Percentiles rank a stretch among this genome's conserved stretches.
phyloP scores from a whole-genome alignment of 1,284 basidiomycete genomes.

The Pyrrhoderma lamaoense region DNA sequence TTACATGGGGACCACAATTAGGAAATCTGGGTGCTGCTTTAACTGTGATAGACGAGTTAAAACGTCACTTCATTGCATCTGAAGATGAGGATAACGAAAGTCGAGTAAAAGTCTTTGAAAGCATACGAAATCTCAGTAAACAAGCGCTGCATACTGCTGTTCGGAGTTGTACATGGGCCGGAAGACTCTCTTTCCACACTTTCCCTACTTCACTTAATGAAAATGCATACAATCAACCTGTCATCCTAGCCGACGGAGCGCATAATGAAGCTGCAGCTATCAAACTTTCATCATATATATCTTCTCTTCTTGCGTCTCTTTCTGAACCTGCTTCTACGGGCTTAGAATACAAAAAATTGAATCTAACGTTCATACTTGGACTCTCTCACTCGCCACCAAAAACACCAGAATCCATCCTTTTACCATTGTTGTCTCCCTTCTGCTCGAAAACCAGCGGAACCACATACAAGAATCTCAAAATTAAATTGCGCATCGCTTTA shows the following conservation, averaged over 20 bases:
- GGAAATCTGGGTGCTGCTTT: constrained; percentile 73
- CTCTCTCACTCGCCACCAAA: constrained; percentile 82
- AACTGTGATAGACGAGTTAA: constrained; percentile 43
- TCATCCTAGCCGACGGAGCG: constrained; percentile 85
- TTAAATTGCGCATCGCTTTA: constrained; percentile 39
- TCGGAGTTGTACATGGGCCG: constrained; percentile 71
- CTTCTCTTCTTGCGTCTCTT: constrained; percentile 32
- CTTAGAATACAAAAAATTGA: constrained; percentile 23
- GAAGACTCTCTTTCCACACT: constrained; percentile 70
- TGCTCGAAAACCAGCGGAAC: constrained; percentile 25
- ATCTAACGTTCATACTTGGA: constrained; percentile 63
- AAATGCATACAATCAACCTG: constrained; percentile 23
- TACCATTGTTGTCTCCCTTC: constrained; percentile 35
- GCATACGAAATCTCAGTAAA: constrained; percentile 22
- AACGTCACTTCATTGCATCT: constrained; percentile 16
- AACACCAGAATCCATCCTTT: constrained; percentile 62
- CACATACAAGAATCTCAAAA: background rate
- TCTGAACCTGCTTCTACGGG: constrained; percentile 16
- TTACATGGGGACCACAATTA: constrained; percentile 76
- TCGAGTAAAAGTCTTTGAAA: constrained; percentile 17
- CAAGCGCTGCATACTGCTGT: constrained; percentile 42
- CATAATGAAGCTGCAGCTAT: constrained; percentile 85
- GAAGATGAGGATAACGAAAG: background rate
- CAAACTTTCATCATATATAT: constrained; percentile 68
- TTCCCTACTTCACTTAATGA: background rate